Percentiles rank a stretch among this genome's conserved stretches.
These are phyloP conservation scores for Graphiopsis chlorocephala DNA, from an alignment of 2,329 filamentous ascomycete species.

Conservation along the genomic window DNA sequence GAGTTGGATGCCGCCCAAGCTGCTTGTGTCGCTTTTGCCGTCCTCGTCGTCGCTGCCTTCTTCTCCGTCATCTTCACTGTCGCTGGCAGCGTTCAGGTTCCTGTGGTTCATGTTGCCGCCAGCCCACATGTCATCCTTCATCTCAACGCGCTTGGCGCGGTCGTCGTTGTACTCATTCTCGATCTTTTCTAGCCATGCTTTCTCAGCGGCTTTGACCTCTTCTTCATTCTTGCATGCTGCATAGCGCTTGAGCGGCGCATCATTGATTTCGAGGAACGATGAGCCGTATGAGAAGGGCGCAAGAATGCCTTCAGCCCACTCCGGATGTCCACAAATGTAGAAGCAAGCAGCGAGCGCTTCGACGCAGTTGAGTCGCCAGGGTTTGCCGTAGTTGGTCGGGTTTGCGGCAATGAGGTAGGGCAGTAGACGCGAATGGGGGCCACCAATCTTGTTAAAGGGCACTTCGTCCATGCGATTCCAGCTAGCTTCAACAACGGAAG, in stretches of 20 bases:
- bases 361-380: constrained; percentile 92
- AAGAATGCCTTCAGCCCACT: constrained; percentile 85
- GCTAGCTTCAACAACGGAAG: constrained; percentile 93
- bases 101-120: constrained; percentile 81
- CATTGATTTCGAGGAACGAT: constrained; percentile 89
- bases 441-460: constrained; percentile 86
- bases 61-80: constrained; percentile 44
- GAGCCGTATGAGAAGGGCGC: constrained; percentile 83
- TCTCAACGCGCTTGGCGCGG: constrained; percentile 61
- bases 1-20: constrained; percentile 35
- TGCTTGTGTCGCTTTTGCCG: constrained; percentile 33
- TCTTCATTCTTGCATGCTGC: constrained; percentile 79
- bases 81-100: constrained; percentile 52
- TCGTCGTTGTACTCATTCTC: constrained; percentile 86
- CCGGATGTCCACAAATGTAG: constrained; percentile 83
- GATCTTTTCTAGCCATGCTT: constrained; percentile 83
- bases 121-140: constrained; percentile 77
- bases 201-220: constrained; percentile 78
- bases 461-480: constrained; percentile 93
- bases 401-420: constrained; percentile 97
- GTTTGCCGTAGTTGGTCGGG: constrained; percentile 93
- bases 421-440: constrained; percentile 84
- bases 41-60: constrained; percentile 47
- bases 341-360: constrained; percentile 93
- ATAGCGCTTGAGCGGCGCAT: constrained; percentile 76